Percentiles rank a stretch among this genome's conserved stretches.
Conservation (phyloP, 2,329 filamentous ascomycete genomes). For the Diplodia mutila region DNA sequence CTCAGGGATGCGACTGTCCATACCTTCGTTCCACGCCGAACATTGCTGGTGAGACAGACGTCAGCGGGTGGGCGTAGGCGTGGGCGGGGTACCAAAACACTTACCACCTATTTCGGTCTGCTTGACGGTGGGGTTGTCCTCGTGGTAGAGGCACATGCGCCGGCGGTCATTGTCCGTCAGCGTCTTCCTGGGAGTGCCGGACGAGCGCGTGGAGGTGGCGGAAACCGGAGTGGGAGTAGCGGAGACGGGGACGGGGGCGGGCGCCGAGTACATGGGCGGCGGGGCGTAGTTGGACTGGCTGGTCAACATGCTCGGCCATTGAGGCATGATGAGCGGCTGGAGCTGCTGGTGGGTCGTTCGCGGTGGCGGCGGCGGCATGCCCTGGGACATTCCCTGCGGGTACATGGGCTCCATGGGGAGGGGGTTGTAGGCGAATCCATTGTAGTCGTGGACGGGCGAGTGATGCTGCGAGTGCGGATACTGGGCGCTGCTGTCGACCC, state of each 20-base stretch:
- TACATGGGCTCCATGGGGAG: slow-evolving; percentile 48
- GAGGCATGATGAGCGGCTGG: slow-evolving; percentile 46
- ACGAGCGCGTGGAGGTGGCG: slow-evolving; percentile 47
- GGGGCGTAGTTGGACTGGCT: slow-evolving; percentile 47
- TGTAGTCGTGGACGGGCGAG: slow-evolving; percentile 46
- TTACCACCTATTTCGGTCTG: slow-evolving; percentile 93
- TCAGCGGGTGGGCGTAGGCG: slow-evolving; percentile 39
- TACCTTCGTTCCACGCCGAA: slow-evolving; percentile 99
- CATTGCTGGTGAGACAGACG: slow-evolving; percentile 58
- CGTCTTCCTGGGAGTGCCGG: slow-evolving; percentile 76
- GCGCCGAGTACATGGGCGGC: slow-evolving; percentile 37
- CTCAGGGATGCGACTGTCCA: not conserved
- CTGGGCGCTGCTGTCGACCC: slow-evolving; percentile 36
- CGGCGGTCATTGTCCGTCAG: slow-evolving; percentile 88
- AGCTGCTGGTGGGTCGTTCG: slow-evolving; percentile 46
- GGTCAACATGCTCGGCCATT: slow-evolving; percentile 49
- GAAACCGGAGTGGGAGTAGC: slow-evolving; percentile 42
- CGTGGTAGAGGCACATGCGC: slow-evolving; percentile 91
- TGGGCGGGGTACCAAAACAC: slow-evolving; percentile 34
- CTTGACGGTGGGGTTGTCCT: slow-evolving; percentile 86
- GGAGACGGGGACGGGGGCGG: slow-evolving; percentile 43
- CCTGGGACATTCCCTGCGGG: slow-evolving; percentile 17
- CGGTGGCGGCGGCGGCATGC: slow-evolving; percentile 44
- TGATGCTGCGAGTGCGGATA: slow-evolving; percentile 43
- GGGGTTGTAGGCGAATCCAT: slow-evolving; percentile 43